These are phyloP conservation scores for Lipomyces starkeyi DNA, from an alignment of 805 yeast genomes.

Conservation along the genomic window DNA sequence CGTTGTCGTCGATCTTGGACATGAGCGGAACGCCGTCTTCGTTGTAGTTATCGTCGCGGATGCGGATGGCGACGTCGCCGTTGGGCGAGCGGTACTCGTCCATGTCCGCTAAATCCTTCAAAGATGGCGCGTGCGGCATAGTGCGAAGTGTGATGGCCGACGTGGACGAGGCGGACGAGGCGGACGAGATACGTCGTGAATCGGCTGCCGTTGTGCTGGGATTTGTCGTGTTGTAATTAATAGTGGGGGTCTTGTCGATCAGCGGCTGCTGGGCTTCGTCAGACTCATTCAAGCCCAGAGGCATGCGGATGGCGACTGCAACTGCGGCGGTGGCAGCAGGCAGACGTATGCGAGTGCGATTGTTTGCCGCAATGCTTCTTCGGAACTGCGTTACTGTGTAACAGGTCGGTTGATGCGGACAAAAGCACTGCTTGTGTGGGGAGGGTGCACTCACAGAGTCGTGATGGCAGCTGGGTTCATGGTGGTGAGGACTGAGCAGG, in stretches of 20 bases:
- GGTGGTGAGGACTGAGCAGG: neutral
- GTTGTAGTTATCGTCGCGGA: conserved; percentile 29
- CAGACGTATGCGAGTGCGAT: neutral
- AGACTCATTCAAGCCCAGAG: neutral
- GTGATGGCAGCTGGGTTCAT: neutral
- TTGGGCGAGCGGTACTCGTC: conserved; percentile 26
- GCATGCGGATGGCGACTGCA: neutral
- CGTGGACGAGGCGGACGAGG: conserved; percentile 36
- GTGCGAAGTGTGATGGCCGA: conserved; percentile 37
- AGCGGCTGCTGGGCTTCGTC: neutral
- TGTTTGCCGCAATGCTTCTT: neutral
- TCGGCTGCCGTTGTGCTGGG: conserved; percentile 9
- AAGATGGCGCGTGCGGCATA: conserved; percentile 31
- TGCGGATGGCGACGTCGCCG: conserved; percentile 37
- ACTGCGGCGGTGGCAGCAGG: neutral
- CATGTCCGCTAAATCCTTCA: conserved; percentile 34
- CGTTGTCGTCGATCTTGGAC: conserved; percentile 33
- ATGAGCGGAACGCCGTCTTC: conserved; percentile 38
- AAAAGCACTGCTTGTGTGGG: neutral
- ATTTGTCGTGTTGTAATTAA: conserved; percentile 1
- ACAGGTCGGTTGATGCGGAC: neutral
- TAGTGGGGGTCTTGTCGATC: neutral
- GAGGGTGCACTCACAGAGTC: neutral
- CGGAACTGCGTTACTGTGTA: neutral
- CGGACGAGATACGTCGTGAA: conserved; percentile 30